A percentile compares a stretch with the other conserved stretches of the same genome.
Evolutionary conservation across 805 yeast genomes (phyloP).

Genomic region (Lipomyces spencermartinsiae): DNA sequence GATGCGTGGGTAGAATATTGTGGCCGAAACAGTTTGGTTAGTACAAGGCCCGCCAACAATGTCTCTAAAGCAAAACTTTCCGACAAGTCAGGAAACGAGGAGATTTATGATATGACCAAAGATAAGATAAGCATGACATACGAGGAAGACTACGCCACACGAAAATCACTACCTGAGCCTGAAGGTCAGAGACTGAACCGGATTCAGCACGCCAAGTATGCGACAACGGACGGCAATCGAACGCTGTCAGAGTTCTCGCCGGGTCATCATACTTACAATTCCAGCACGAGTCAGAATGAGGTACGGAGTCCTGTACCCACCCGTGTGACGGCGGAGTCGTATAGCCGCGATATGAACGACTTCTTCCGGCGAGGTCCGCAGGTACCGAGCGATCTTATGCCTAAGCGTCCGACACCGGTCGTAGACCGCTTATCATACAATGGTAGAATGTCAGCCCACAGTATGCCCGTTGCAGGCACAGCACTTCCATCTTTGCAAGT

Average conservation of each 20-base stretch:
- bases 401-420: conserved; percentile 30
- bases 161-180: neutral
- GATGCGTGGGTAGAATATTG: conserved; percentile 49
- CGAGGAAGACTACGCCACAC: conserved; percentile 2
- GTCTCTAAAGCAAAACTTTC: neutral
- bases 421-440: conserved; percentile 24
- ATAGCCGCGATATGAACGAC: conserved; percentile 45
- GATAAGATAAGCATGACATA: conserved; percentile 5
- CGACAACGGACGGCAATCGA: conserved; percentile 14
- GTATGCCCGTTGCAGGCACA: conserved; percentile 25
- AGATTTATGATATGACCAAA: neutral
- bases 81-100: neutral
- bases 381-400: conserved; percentile 28
- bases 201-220: neutral
- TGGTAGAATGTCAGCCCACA: conserved; percentile 28
- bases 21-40: conserved; percentile 34
- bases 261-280: conserved; percentile 26
- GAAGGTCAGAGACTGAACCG: neutral
- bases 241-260: conserved; percentile 15
- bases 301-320: conserved; percentile 5
- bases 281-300: conserved; percentile 19
- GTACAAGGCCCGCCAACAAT: neutral
- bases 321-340: conserved; percentile 25
- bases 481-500: conserved; percentile 12
- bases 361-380: conserved; percentile 37